phyloP scores from a whole-genome alignment of 306 rosid species.

The Mimosa bimucronata region DNA sequence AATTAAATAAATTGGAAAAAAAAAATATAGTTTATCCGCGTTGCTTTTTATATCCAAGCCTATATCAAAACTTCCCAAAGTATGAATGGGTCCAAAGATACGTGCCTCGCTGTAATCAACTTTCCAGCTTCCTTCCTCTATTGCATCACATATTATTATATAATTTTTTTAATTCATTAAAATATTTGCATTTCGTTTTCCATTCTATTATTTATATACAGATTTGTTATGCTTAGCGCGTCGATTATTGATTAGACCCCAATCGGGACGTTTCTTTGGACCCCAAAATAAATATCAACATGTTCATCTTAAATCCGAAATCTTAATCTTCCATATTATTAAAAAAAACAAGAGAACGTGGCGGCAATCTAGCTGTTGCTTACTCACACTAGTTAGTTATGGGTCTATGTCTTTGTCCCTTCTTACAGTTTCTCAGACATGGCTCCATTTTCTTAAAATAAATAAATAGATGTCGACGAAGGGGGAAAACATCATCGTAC shows the following conservation, averaged over 20 bases:
- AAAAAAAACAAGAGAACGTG: constrained; percentile 5
- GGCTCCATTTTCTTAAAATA: background rate
- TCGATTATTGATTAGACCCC: constrained; percentile 34
- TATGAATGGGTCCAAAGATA: constrained; percentile 48
- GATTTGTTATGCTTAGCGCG: constrained; percentile 36
- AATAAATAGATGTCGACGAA: background rate
- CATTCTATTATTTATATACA: constrained; percentile 18
- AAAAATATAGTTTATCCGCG: background rate
- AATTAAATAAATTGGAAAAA: background rate
- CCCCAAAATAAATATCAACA: constrained; percentile 10
- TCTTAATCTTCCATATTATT: background rate
- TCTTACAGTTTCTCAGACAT: background rate
- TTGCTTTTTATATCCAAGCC: constrained; percentile 26
- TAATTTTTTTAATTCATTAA: background rate
- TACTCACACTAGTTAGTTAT: background rate
- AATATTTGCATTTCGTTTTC: constrained; percentile 39
- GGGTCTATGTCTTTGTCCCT: background rate
- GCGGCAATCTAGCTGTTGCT: constrained; percentile 11
- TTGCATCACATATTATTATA: background rate
- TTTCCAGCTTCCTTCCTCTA: constrained; percentile 27
- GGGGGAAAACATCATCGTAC: background rate
- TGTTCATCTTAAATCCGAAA: background rate
- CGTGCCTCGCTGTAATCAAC: constrained; percentile 52
- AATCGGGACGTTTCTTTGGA: constrained; percentile 34
- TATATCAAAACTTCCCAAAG: constrained; percentile 34